phyloP scores from a whole-genome alignment of 495 filamentous ascomycete species.

The Xylaria bambusicola region DNA sequence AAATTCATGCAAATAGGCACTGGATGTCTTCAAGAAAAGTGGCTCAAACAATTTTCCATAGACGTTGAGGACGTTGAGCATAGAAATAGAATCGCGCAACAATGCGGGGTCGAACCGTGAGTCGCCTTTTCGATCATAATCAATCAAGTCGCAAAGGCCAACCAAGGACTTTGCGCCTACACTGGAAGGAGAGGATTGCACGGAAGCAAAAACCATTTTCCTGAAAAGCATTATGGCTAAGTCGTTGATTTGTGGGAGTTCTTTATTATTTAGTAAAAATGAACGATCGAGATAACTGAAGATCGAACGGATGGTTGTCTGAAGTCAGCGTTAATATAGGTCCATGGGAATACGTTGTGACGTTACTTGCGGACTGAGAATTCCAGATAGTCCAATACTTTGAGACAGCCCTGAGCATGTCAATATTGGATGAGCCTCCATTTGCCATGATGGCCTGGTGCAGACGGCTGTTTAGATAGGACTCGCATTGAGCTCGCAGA shows the following conservation, averaged over 20 bases:
- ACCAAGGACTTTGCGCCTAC: slow-evolving; percentile 60
- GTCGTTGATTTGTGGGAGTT: slow-evolving; percentile 54
- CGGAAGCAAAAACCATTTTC: slow-evolving; percentile 54
- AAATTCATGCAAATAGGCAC: slow-evolving; percentile 64
- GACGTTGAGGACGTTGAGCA: slow-evolving; percentile 78
- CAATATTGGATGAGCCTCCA: slow-evolving; percentile 56
- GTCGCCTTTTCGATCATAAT: slow-evolving; percentile 64
- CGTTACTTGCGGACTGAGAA: slow-evolving; percentile 62
- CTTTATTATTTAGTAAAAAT: slow-evolving; percentile 70
- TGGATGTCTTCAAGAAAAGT: slow-evolving; percentile 65
- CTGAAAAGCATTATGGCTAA: slow-evolving; percentile 59
- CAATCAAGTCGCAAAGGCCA: slow-evolving; percentile 75
- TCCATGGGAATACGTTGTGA: not conserved
- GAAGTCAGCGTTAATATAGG: not conserved
- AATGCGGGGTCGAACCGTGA: slow-evolving; percentile 53
- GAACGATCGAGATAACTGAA: slow-evolving; percentile 93
- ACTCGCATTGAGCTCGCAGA: slow-evolving; percentile 62
- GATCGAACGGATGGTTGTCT: slow-evolving; percentile 73
- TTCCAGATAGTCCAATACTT: slow-evolving; percentile 79
- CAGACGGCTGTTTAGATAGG: slow-evolving; percentile 52
- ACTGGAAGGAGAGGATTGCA: slow-evolving; percentile 43
- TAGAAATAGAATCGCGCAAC: slow-evolving; percentile 69
- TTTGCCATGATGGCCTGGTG: slow-evolving; percentile 50
- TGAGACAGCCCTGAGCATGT: slow-evolving; percentile 64
- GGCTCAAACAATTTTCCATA: slow-evolving; percentile 82